phyloP scores from a whole-genome alignment of 2,329 filamentous ascomycete species.

The Pseudogymnoascus sp. region DNA sequence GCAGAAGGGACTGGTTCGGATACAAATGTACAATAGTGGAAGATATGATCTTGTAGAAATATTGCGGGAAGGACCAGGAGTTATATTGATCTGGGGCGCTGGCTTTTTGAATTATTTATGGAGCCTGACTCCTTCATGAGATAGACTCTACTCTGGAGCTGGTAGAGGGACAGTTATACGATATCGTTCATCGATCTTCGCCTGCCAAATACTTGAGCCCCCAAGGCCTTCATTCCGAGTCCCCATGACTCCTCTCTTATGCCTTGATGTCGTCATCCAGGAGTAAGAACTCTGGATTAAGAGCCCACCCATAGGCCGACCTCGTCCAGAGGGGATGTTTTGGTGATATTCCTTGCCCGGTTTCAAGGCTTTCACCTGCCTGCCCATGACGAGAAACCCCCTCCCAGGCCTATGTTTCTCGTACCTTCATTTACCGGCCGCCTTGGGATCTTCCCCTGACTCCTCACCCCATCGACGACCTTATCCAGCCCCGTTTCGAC shows the following conservation, averaged over 20 bases:
- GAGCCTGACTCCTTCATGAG: not conserved
- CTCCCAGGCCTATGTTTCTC: conserved; percentile 47
- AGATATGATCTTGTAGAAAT: not conserved
- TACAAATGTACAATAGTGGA: conserved; percentile 11
- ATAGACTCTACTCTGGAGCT: not conserved
- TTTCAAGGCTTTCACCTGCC: conserved; percentile 21
- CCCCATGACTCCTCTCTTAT: not conserved
- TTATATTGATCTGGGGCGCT: conserved; percentile 1
- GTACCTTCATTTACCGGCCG: conserved; percentile 65
- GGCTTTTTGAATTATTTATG: conserved; percentile 1
- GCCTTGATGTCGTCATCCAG: not conserved
- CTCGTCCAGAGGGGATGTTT: not conserved
- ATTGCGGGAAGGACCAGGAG: not conserved
- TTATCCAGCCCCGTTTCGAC: conserved; percentile 85
- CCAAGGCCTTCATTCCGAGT: not conserved
- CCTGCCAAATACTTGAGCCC: not conserved
- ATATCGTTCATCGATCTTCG: not conserved
- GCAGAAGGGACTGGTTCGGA: conserved; percentile 18
- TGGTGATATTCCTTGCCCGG: not conserved
- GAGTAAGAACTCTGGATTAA: not conserved
- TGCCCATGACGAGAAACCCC: conserved; percentile 22
- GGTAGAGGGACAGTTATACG: not conserved
- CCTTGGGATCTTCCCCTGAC: conserved; percentile 71
- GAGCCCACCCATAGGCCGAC: not conserved
- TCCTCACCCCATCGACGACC: conserved; percentile 76